These are phyloP conservation scores for Zangia roseola DNA, from an alignment of 768 basidiomycete genomes.

Conservation along the genomic window DNA sequence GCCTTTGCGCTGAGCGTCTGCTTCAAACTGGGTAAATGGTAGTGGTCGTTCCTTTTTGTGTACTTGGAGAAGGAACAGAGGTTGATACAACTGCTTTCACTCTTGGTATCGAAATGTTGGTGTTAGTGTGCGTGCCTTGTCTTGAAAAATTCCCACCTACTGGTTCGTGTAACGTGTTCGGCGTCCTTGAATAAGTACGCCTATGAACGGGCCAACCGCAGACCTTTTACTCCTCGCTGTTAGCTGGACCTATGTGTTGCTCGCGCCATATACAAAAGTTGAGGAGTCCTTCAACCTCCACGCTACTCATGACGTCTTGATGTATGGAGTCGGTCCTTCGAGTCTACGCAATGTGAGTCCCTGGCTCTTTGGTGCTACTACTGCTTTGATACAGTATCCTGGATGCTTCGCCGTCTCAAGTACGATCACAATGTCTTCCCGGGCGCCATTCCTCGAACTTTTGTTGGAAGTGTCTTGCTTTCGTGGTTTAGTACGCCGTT, in stretches of 20 bases:
- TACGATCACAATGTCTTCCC: conserved; percentile 90
- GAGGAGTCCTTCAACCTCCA: conserved; percentile 98
- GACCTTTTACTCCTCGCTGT: conserved; percentile 52
- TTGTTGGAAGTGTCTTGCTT: conserved; percentile 73
- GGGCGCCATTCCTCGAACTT: conserved; percentile 87
- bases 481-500: conserved; percentile 55
- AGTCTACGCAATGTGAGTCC: conserved; percentile 49
- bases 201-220: conserved; percentile 29
- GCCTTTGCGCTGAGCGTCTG: conserved; percentile 37
- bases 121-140: too few species aligned
- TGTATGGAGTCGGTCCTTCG: conserved; percentile 57
- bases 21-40: conserved; percentile 42
- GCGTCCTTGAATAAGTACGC: too few species aligned
- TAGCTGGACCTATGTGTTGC: conserved; percentile 65
- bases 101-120: too few species aligned
- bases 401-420: conserved; percentile 36
- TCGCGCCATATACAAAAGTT: conserved; percentile 92
- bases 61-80: conserved; percentile 53
- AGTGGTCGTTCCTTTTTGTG: conserved; percentile 54
- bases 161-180: too few species aligned
- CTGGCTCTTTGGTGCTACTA: conserved; percentile 1
- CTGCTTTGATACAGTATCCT: neutral
- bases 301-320: conserved; percentile 82
- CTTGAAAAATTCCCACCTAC: too few species aligned
- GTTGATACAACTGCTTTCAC: conserved; percentile 55